Base-by-base conservation (phyloP, 75 land plant species). In the Sequoiadendron giganteum region DNA sequence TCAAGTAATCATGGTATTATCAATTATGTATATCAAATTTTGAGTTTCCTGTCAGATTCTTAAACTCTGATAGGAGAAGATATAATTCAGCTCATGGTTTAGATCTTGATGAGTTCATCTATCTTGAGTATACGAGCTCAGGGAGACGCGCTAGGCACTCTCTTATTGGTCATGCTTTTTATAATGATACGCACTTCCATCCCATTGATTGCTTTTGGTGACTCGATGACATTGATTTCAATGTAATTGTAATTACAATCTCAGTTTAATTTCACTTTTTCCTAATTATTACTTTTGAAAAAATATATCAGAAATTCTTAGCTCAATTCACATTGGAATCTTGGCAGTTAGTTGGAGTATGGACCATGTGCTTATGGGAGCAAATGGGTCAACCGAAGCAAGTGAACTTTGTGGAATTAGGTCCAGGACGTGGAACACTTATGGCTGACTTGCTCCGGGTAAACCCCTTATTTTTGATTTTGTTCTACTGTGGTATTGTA, bases 401-500 rank as follows among this genome's bases (percentile, higher is more conserved):
- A 84, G 93, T 97, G 72, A 94, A 93, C 85, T 85, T 97, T 55
- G 91, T 97, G 73, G 99, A 97, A 87, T 92, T 97, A 72, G 99
- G 99, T 82, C 99, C 99, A 34, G 99, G 99, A 65, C 90, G 99
- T 73, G 99, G 99, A 86, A 97, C 99, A 48, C 93, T 97, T 43
- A 94, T 97, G 99, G 96, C 95, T 83, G 99, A 97, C 91, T 93
- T 97, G 86, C 92, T 96, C n/a, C 94, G 98, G 90, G 98, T 95
- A 94, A 45, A 86, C 38, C 8, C 34, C 36, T 34, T 49, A 61
- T 30, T 19, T 40, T 38, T 86, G 13, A 8, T 81, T 83, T 83
- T 70, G 16, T 89, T 80, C 25, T 38, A 70, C 39, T 65, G 7
- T 85, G 86, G 73, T 61, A 82, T 47, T 47, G 5, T 15, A 5